A percentile compares a stretch with the other conserved stretches of the same genome.
These are phyloP conservation scores for Phyllosticta citriasiana DNA, from an alignment of 2,329 filamentous ascomycete species.

Conservation along the genomic window DNA sequence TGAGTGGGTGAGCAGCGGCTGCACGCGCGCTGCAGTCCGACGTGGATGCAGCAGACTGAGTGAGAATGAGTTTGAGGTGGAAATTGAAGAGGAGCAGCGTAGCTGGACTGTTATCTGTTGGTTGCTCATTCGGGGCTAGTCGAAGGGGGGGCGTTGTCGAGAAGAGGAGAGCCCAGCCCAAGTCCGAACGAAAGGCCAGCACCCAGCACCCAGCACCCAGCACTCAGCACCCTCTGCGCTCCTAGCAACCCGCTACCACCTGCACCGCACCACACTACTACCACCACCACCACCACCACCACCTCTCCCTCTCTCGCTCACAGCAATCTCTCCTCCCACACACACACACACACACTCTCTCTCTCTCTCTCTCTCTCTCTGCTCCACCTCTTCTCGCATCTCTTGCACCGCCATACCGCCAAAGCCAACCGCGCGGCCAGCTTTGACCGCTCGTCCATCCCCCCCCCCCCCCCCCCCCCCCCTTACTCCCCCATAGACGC, in stretches of 20 bases:
- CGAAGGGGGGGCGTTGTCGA: conserved; percentile 3
- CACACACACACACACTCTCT: not conserved
- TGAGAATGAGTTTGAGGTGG: not conserved
- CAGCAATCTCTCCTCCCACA: too few relatives aligned
- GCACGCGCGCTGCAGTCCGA: too few relatives aligned
- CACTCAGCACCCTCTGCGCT: conserved; percentile 10
- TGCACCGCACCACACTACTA: conserved; percentile 18
- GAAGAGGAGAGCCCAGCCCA: conserved; percentile 5
- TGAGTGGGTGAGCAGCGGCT: too few relatives aligned
- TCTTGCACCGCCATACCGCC: conserved; percentile 9
- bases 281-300: not conserved
- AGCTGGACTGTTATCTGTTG: conserved; percentile 4
- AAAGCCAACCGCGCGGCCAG: conserved; percentile 6
- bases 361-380: conserved; percentile 4
- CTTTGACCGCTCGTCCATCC: conserved; percentile 8
- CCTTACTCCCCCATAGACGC: conserved; percentile 5
- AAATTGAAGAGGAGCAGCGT: not conserved
- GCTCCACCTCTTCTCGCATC: not conserved
- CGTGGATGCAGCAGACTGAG: not conserved
- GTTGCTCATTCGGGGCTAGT: conserved; percentile 3
- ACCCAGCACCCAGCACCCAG: conserved; percentile 14
- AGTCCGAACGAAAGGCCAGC: too few relatives aligned
- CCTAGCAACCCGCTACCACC: not conserved
- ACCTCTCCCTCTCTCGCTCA: not conserved
- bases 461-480: too few relatives aligned